Conservation (phyloP, 257 asterid genomes). For the Solanum chmielewskii region DNA sequence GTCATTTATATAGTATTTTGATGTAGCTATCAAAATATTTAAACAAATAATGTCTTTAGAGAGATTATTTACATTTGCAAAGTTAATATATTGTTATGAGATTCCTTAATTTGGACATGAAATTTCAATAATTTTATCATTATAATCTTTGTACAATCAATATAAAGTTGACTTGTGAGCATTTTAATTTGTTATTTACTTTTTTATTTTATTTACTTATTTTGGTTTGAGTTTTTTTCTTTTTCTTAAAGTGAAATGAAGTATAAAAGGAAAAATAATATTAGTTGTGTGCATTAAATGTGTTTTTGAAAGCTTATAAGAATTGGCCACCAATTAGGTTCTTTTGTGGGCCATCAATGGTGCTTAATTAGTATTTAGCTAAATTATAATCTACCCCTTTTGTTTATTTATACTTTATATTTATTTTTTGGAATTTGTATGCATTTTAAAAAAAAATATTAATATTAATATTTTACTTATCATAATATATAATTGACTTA, state of each 20-base stretch:
- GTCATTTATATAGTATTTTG: background rate
- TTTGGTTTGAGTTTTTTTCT: background rate
- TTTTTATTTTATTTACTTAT: background rate
- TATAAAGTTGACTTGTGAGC: background rate
- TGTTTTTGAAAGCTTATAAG: background rate
- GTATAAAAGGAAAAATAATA: background rate
- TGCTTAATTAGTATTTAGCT: background rate
- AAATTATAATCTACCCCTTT: no score
- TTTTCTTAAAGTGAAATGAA: background rate
- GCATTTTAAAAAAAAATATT: no score
- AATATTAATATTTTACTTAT: no score
- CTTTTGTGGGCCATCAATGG: background rate
- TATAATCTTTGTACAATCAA: background rate
- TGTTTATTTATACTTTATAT: no score
- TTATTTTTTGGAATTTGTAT: no score
- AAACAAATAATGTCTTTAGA: background rate
- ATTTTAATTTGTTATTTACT: background rate
- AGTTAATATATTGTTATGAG: background rate
- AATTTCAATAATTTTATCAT: background rate
- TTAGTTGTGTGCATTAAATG: background rate
- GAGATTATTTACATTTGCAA: background rate
- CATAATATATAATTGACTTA: background rate
- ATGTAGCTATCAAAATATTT: background rate
- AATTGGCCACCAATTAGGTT: no score
- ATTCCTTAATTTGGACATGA: background rate